Evolutionary conservation across 495 filamentous ascomycete genomes (phyloP), one percentile per base, ranked within the genome.

Genomic region (Penicillium dipodomyicola): DNA sequence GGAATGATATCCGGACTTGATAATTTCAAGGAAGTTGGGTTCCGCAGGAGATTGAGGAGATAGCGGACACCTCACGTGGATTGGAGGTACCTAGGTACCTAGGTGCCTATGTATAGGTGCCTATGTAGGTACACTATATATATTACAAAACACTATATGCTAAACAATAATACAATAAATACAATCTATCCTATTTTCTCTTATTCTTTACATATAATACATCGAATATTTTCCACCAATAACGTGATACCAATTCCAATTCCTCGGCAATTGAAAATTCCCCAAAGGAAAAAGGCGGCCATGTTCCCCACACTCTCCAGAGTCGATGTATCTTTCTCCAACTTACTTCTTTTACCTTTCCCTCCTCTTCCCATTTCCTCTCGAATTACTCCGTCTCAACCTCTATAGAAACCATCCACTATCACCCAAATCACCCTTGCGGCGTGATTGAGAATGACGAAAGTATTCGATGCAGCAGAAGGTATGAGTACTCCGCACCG

Each of bases 381-480:
- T 29, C 6, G 7, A 33, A 11, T 29, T 43, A 33, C 20, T 50
- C 53, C 33, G 15, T 42, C 17, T 30, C 25, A 6, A n/a, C 14
- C 14, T 11, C 25, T 15, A 10, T 25, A n/a, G 42, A 1, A 9
- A 48, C 22, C 44, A 19, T 32, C 5, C 11, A 51, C 22, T 51
- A 23, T 37, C 9, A 29, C 12, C 19, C 29, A 33, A 33, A 17
- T n/a, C 30, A 40, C 7, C 6, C 44, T 35, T 46, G 12, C 19
- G 30, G 30, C 35, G 29, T 44, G 19, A 25, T 57, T 49, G 44
- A 72, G 52, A 49, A 78, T 78, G 75, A 58, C 66, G 29, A 79
- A 78, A 48, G 62, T 75, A 22, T 75, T 77, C 49, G 68, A 75
- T 62, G 77, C 77, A 54, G 71, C 73, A 44, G 77, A 79, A 69